Base-by-base conservation (phyloP, 306 rosid species). In the Canavalia ensiformis region DNA sequence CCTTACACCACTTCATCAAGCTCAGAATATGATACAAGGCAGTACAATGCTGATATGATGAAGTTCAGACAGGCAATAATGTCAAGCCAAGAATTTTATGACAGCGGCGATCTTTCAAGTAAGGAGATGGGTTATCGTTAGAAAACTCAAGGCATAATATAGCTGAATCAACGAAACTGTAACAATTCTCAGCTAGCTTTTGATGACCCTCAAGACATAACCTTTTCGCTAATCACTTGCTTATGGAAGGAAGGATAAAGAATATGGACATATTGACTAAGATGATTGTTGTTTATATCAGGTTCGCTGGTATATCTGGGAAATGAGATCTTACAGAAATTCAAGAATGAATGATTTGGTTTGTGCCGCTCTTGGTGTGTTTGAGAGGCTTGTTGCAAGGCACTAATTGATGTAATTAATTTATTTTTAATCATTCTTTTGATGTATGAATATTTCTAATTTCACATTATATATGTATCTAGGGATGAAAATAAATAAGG, bases 11-110 rank as follows among this genome's bases (percentile, higher is more conserved):
- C 85, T 8, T 45, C 88, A 7, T 9, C 81, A 2, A 71, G 93
- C 80, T 87, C 96, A 0, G 97, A 89, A 0, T 92, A 89, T n/a
- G 91, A 92, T 28, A 74, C 90, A 1, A 74, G 37, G 54, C 86
- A 83, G 1, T 94, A 92, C 71, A 87, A 92, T 13, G 91, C 89
- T 33, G 98, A 94, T 80, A 87, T 94, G 90, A 42, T 77, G 33
- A 94, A 81, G 78, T 89, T 92, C 65, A 89, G 97, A 69, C 55
- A 88, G 59, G 46, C 82, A 47, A 88, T 91, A 4, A 68, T 89
- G 75, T 56, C 87, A 0, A 88, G 90, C 81, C 89, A 85, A 28
- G 97, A 93, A 54, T 91, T 78, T 55, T 75, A 31, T 0, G 60
- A 57, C 18, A 82, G 91, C 72, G 60, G 88, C 31, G 92, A 88